phyloP scores from a whole-genome alignment of 2,329 filamentous ascomycete species.

The Coccinonectria pachysandricola region DNA sequence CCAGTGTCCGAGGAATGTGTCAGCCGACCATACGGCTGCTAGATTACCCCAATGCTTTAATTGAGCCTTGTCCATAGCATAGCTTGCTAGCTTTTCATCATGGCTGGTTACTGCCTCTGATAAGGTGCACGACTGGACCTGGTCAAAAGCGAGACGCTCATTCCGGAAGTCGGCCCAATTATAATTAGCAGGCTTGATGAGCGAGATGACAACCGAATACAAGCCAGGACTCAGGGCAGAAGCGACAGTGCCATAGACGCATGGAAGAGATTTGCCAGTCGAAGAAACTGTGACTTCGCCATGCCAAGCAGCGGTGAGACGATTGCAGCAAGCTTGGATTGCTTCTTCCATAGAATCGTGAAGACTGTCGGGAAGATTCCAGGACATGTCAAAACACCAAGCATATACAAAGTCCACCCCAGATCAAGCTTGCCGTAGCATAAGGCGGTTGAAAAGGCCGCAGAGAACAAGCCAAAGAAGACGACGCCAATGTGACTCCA shows the following conservation, averaged over 20 bases:
- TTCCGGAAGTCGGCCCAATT: constrained; percentile 30
- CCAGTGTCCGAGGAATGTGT: constrained; percentile 43
- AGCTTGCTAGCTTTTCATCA: constrained; percentile 15
- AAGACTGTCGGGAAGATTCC: constrained; percentile 44
- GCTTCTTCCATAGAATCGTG: constrained; percentile 40
- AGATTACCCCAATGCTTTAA: constrained; percentile 34
- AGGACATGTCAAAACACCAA: constrained; percentile 41
- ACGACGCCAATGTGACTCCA: constrained; percentile 43
- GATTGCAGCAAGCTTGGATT: constrained; percentile 39
- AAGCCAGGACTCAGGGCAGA: constrained; percentile 31
- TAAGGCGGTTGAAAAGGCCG: constrained; percentile 40
- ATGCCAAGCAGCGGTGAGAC: constrained; percentile 39
- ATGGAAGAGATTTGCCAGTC: constrained; percentile 38
- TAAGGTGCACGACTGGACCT: constrained; percentile 7
- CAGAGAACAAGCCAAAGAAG: constrained; percentile 40
- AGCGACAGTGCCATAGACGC: constrained; percentile 41
- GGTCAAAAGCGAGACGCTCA: constrained; percentile 29
- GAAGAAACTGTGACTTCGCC: constrained; percentile 34
- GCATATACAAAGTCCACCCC: constrained; percentile 44
- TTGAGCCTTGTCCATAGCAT: constrained; percentile 22
- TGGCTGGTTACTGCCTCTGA: constrained; percentile 13
- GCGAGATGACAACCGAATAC: constrained; percentile 37
- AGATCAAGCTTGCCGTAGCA: constrained; percentile 45
- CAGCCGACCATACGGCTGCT: constrained; percentile 26
- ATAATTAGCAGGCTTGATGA: constrained; percentile 31